Evolutionary conservation across 2,329 filamentous ascomycete species (phyloP).

Genomic region (Ascochyta koolunga): DNA sequence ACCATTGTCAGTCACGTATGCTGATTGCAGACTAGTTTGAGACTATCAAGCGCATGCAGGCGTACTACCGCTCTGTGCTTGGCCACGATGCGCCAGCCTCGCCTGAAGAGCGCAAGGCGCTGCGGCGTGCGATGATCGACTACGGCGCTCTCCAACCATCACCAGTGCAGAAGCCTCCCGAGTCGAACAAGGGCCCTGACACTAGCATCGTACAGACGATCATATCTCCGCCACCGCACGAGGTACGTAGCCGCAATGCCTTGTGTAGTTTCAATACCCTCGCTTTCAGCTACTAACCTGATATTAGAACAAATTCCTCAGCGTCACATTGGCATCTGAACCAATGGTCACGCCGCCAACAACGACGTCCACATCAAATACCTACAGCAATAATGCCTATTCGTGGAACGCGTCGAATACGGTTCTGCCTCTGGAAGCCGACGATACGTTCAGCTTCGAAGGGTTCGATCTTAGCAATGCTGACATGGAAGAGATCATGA

Average conservation of each 20-base stretch:
- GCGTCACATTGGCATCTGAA: conserved; percentile 4
- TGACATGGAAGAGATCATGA: conserved; percentile 48
- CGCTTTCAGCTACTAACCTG: background rate
- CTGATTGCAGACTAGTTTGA: conserved; percentile 40
- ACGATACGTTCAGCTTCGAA: conserved; percentile 42
- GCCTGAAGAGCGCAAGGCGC: conserved; percentile 46
- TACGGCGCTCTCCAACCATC: conserved; percentile 49
- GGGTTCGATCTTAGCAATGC: conserved; percentile 42
- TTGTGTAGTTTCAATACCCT: too few relatives aligned
- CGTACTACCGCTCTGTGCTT: conserved; percentile 46
- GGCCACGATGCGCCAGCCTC: conserved; percentile 45
- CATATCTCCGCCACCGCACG: conserved; percentile 15
- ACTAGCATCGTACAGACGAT: conserved; percentile 15
- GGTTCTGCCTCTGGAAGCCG: conserved; percentile 37
- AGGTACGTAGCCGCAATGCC: background rate
- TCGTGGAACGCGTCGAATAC: conserved; percentile 32
- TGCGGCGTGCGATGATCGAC: conserved; percentile 49
- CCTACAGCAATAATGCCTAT: conserved; percentile 23
- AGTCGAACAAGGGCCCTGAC: conserved; percentile 27
- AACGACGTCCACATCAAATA: conserved; percentile 33
- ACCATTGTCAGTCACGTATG: too few relatives aligned
- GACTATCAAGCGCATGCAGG: conserved; percentile 52
- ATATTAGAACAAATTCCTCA: conserved; percentile 7
- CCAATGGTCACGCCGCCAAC: conserved; percentile 25
- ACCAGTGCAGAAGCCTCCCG: conserved; percentile 45